Percentiles rank a stretch among this genome's conserved stretches.
phyloP scores from a whole-genome alignment of 441 rosid species.

The Bocquillonia castaneifolia region DNA sequence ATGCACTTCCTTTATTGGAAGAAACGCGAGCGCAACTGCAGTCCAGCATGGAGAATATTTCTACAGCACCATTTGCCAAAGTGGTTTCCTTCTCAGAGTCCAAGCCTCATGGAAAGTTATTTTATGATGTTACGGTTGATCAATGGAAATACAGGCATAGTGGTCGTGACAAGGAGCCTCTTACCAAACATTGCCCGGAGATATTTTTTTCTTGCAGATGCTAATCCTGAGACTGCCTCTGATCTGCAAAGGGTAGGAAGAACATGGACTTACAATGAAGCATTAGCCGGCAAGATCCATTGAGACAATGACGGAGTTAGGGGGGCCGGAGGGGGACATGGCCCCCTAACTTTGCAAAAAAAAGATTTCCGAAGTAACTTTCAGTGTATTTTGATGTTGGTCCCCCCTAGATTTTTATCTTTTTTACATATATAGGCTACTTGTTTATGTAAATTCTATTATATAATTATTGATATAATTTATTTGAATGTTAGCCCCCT shows the following conservation, averaged over 20 bases:
- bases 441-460: too few species aligned
- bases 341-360: too few species aligned
- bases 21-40: conserved; percentile 39
- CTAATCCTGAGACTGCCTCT: conserved; percentile 32
- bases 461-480: too few species aligned
- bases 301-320: too few species aligned
- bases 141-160: conserved; percentile 39
- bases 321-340: too few species aligned
- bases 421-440: too few species aligned
- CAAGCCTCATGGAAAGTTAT: conserved; percentile 8
- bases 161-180: conserved; percentile 36
- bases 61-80: conserved; percentile 38
- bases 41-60: conserved; percentile 34
- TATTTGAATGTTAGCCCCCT: too few species aligned
- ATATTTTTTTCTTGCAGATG: conserved; percentile 40
- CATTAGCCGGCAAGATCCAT: too few species aligned
- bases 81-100: conserved; percentile 20
- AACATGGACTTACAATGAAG: too few species aligned
- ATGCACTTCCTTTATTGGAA: conserved; percentile 43
- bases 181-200: conserved; percentile 48
- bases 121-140: conserved; percentile 31
- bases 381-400: too few species aligned
- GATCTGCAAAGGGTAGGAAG: conserved; percentile 42
- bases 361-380: too few species aligned
- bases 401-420: too few species aligned